These are phyloP conservation scores for Euphrasia confusa DNA, from an alignment of 257 asterid species.

Conservation along the genomic window DNA sequence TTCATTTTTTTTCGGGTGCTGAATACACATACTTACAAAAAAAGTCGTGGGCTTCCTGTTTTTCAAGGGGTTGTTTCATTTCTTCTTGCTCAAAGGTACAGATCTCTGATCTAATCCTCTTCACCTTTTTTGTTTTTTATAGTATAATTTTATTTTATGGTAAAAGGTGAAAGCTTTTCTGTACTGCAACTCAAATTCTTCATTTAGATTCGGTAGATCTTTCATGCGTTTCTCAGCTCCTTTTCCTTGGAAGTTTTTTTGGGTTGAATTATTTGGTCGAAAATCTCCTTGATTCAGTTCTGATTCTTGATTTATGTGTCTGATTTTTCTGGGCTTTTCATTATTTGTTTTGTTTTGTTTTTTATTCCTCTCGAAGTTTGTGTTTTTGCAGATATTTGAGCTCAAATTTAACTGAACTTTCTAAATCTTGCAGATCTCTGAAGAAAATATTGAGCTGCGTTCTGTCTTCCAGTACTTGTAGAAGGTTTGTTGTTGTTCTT, in stretches of 20 bases:
- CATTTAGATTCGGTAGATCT: slow-evolving; percentile 18
- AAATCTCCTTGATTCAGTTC: slow-evolving; percentile 19
- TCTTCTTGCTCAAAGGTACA: slow-evolving; percentile 25
- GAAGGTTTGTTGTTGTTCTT: slow-evolving; percentile 25
- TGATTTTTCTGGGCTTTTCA: slow-evolving; percentile 7
- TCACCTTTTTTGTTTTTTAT: not conserved
- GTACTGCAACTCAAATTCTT: slow-evolving; percentile 30
- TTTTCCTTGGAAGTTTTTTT: not conserved
- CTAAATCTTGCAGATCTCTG: slow-evolving; percentile 34
- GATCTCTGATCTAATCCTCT: slow-evolving; percentile 20
- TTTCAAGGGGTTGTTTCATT: slow-evolving; percentile 10
- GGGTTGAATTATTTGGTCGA: not conserved
- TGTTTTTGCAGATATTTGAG: slow-evolving; percentile 3
- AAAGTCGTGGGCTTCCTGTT: slow-evolving; percentile 21
- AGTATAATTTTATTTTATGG: slow-evolving; percentile 3
- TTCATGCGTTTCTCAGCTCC: not conserved
- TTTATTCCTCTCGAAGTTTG: not conserved
- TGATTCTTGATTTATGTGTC: slow-evolving; percentile 21
- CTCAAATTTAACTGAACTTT: slow-evolving; percentile 7
- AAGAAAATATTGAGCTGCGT: slow-evolving; percentile 22
- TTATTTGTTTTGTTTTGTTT: not conserved
- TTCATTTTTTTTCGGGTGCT: slow-evolving; percentile 22
- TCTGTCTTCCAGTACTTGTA: slow-evolving; percentile 19
- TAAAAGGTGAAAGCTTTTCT: slow-evolving; percentile 16
- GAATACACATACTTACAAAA: not conserved